Evolutionary conservation across 202 grass and related monocot genomes (phyloP).

Genomic region (Sporobolus alterniflorus): DNA sequence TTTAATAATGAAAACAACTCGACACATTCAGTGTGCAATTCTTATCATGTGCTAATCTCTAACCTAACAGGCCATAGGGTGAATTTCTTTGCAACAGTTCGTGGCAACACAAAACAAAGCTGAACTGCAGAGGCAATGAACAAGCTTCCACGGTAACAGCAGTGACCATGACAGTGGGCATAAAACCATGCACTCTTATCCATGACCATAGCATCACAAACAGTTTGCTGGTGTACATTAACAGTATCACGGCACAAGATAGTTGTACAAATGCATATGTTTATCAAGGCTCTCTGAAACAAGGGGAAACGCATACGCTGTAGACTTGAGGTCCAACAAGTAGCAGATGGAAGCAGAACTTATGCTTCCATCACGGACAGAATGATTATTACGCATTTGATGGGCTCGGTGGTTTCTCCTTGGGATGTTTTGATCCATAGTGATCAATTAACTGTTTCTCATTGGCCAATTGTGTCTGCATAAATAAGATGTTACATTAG

Average conservation of each 20-base stretch:
- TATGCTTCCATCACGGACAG: neutral
- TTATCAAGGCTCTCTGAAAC: conserved; percentile 26
- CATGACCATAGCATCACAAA: neutral
- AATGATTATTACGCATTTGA: conserved; percentile 30
- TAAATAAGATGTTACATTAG: neutral
- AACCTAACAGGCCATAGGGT: neutral
- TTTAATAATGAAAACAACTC: neutral
- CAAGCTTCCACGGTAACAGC: neutral
- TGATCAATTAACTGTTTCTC: conserved; percentile 89
- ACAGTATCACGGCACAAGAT: neutral
- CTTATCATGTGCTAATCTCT: neutral
- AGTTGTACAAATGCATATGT: conserved; percentile 8
- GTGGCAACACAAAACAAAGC: neutral
- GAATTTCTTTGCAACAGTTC: too few relatives aligned
- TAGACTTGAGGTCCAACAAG: neutral
- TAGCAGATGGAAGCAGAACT: neutral
- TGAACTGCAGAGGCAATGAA: neutral
- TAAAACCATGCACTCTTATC: conserved; percentile 14
- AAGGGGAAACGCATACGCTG: conserved; percentile 9
- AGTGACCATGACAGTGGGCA: neutral
- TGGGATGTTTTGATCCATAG: conserved; percentile 92
- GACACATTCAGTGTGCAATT: neutral
- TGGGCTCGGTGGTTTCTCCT: conserved; percentile 78
- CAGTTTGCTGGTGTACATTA: conserved; percentile 2
- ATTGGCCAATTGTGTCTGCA: conserved; percentile 81